phyloP scores from a whole-genome alignment of 495 filamentous ascomycete species.

The Cenococcum geophilum region DNA sequence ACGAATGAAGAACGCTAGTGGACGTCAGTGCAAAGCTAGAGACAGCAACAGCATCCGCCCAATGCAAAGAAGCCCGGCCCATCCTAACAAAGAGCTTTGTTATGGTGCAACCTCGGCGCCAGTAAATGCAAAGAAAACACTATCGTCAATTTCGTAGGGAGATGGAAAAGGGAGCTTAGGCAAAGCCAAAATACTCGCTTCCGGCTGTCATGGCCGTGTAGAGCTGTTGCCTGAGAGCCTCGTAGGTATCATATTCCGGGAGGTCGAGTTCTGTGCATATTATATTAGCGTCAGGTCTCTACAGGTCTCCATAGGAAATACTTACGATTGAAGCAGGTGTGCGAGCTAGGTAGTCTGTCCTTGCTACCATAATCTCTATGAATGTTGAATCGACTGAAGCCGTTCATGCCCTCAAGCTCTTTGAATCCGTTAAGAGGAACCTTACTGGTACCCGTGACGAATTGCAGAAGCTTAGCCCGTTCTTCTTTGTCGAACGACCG shows the following conservation, averaged over 20 bases:
- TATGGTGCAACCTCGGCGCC: background rate
- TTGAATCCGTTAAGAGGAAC: conserved; percentile 98
- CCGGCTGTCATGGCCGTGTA: conserved; percentile 93
- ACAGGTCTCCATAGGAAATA: conserved; percentile 27
- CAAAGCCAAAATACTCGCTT: conserved; percentile 97
- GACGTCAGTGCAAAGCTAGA: background rate
- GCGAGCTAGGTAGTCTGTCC: conserved; percentile 88
- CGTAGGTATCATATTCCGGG: conserved; percentile 96
- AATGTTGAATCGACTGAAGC: conserved; percentile 96
- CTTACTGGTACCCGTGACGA: conserved; percentile 97
- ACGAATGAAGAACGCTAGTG: conserved; percentile 1
- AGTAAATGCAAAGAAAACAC: conserved; percentile 1
- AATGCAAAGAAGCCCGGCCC: conserved; percentile 2
- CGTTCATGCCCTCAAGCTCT: conserved; percentile 99
- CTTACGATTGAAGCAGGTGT: conserved; percentile 99
- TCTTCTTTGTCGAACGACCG: conserved; percentile 99
- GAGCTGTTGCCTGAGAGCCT: conserved; percentile 75
- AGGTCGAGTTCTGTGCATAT: conserved; percentile 80
- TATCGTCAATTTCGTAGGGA: conserved; percentile 6
- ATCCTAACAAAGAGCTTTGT: background rate
- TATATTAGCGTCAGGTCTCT: conserved; percentile 29
- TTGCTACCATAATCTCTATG: conserved; percentile 98
- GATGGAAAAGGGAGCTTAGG: conserved; percentile 46
- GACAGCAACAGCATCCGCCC: conserved; percentile 2
- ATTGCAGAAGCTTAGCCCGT: conserved; percentile 93